Conservation (phyloP, 2,329 filamentous ascomycete genomes). For the Pseudogymnoascus verrucosus region DNA sequence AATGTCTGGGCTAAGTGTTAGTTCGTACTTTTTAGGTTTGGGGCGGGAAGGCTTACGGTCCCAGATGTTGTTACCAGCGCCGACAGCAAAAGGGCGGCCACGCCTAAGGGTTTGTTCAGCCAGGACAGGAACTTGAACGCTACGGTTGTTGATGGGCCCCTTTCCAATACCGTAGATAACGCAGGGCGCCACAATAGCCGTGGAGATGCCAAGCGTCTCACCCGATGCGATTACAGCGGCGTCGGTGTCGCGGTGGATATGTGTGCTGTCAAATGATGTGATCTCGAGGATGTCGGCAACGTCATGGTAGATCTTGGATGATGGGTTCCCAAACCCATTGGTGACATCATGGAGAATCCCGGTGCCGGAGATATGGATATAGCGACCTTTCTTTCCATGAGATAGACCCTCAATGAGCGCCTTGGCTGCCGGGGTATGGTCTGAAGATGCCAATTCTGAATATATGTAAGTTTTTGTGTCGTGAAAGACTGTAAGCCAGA, state of each 20-base stretch:
- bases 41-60: not conserved
- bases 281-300: slow-evolving; percentile 36
- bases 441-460: slow-evolving; percentile 11
- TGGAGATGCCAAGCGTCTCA: slow-evolving; percentile 33
- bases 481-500: not conserved
- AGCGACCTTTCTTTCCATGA: slow-evolving; percentile 8
- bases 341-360: slow-evolving; percentile 8
- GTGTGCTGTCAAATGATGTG: slow-evolving; percentile 35
- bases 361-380: slow-evolving; percentile 17
- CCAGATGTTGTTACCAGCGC: slow-evolving; percentile 38
- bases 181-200: slow-evolving; percentile 48
- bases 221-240: slow-evolving; percentile 38
- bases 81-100: slow-evolving; percentile 40
- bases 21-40: not conserved
- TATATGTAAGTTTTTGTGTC: not conserved
- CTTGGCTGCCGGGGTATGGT: slow-evolving; percentile 8
- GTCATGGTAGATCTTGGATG: slow-evolving; percentile 38
- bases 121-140: slow-evolving; percentile 41
- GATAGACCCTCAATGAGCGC: slow-evolving; percentile 14
- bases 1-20: slow-evolving; percentile 34
- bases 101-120: slow-evolving; percentile 36
- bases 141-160: slow-evolving; percentile 43
- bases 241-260: slow-evolving; percentile 45
- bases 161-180: slow-evolving; percentile 46
- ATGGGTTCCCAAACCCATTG: slow-evolving; percentile 16